These are phyloP conservation scores for Friedmanniomyces endolithicus DNA, from an alignment of 495 filamentous ascomycete species.

Conservation along the genomic window DNA sequence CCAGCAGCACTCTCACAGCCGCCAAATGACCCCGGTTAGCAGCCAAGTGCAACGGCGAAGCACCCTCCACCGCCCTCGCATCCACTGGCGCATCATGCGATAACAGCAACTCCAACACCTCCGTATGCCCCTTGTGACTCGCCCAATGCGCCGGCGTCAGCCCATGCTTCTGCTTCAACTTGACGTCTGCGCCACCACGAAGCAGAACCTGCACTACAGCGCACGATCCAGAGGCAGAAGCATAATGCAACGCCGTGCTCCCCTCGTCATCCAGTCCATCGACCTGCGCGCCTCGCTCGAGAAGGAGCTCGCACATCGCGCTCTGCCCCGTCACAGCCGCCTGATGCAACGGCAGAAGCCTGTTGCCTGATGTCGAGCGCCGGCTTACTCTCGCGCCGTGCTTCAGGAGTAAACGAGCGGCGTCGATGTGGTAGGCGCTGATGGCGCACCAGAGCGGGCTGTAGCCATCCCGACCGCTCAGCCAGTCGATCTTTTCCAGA, in stretches of 20 bases:
- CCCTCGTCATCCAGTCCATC: constrained; percentile 5
- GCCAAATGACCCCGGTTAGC: constrained; percentile 14
- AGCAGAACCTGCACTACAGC: constrained; percentile 6
- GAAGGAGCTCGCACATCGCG: constrained; percentile 6
- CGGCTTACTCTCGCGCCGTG: constrained; percentile 9
- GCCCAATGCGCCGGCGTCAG: constrained; percentile 16
- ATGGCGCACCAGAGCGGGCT: constrained; percentile 17
- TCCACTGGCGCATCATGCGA: constrained; percentile 1
- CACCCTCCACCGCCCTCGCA: constrained; percentile 6
- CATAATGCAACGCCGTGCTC: constrained; percentile 17
- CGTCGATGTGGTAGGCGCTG: constrained; percentile 13
- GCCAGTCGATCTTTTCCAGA: too few species aligned
- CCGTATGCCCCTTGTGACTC: constrained; percentile 12
- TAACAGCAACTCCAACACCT: constrained; percentile 13
- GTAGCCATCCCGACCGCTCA: constrained; percentile 12
- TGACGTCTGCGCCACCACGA: constrained; percentile 9
- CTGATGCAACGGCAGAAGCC: constrained; percentile 13
- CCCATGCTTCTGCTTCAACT: constrained; percentile 1
- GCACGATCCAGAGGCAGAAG: constrained; percentile 1
- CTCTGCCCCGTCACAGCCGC: constrained; percentile 11
- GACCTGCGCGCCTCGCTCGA: constrained; percentile 11
- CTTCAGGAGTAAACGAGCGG: constrained; percentile 13
- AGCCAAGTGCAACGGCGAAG: constrained; percentile 11
- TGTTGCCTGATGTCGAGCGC: constrained; percentile 1
- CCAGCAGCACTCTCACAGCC: constrained; percentile 10